These are phyloP conservation scores for Penicillium coffeae DNA, from an alignment of 495 filamentous ascomycete species.

Conservation along the genomic window DNA sequence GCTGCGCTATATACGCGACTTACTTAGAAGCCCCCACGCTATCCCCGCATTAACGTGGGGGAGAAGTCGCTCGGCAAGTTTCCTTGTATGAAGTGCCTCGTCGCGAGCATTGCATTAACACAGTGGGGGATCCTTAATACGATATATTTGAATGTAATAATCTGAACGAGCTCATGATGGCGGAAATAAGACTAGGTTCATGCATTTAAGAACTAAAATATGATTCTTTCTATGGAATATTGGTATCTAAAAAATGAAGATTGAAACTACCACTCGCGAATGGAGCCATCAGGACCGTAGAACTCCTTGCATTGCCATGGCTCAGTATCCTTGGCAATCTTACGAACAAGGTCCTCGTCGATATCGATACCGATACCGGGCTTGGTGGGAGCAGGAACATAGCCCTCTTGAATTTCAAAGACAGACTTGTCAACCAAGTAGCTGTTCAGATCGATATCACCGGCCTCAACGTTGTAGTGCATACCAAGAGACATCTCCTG, in stretches of 20 bases:
- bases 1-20: conserved; percentile 2
- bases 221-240: neutral
- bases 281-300: conserved; percentile 63
- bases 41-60: conserved; percentile 10
- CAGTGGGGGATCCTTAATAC: too few species aligned
- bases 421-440: conserved; percentile 63
- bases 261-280: conserved; percentile 65
- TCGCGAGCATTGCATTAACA: neutral
- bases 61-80: neutral
- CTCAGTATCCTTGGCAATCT: conserved; percentile 48
- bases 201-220: neutral
- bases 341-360: conserved; percentile 62
- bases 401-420: conserved; percentile 65
- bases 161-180: too few species aligned
- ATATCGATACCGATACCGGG: conserved; percentile 73
- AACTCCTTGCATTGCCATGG: conserved; percentile 64
- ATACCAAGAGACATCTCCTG: conserved; percentile 82
- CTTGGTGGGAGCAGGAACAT: conserved; percentile 58
- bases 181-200: neutral
- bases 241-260: neutral
- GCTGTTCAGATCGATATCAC: conserved; percentile 62
- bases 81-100: neutral
- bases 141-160: too few species aligned
- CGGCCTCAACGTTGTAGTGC: conserved; percentile 67
- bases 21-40: conserved; percentile 8